Evolutionary conservation across 2,329 filamentous ascomycete genomes (phyloP), one percentile per base, ranked within the genome.

Genomic region (Cryoendolithus antarcticus): DNA sequence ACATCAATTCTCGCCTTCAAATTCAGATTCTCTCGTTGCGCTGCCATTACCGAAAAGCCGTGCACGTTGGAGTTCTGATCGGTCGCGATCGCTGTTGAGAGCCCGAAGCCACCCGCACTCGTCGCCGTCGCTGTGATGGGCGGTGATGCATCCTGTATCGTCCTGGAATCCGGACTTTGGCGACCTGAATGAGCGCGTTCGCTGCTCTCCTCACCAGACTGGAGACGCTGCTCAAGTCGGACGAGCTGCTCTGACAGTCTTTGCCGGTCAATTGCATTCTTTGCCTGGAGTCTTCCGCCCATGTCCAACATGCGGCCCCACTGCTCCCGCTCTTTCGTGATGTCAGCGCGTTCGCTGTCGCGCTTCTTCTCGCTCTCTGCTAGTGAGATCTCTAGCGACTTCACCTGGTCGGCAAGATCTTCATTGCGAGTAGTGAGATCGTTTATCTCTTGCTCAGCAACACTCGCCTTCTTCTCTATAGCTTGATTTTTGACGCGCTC

Each of bases 271-370:
- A 62, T 61, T 1, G 60, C 59, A 32, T 59, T 54, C 45, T 65
- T 61, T 1, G 55, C 57, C 43, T 71, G 66, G 11, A 72, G 48
- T 10, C 58, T 54, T 5, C 59, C 61, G 15, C 66, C 64, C 63
- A 70, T 67, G 30, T 69, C 66, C 49, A 72, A 57, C 49, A 72
- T 72, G 36, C 62, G 62, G 48, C 65, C 59, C 54, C 70, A 71
- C 51, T 71, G 69, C 39, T 60, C 60, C 24, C 65, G 65, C 37
- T 68, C 67, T 3, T 59, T 57, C 2, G 57, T 56, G 3, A 62
- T 52, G 35, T 66, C 58, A 21, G 56, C 51, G n/a, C 63, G 57
- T 11, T 62, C 64, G 34, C 65, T 61, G 32, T 74, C 70, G 32
- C 69, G 56, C 41, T 62, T 66, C 40, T 62, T 60, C 33, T 65